Conservation (phyloP, 1,284 basidiomycete genomes). For the Cryptococcus sp. region DNA sequence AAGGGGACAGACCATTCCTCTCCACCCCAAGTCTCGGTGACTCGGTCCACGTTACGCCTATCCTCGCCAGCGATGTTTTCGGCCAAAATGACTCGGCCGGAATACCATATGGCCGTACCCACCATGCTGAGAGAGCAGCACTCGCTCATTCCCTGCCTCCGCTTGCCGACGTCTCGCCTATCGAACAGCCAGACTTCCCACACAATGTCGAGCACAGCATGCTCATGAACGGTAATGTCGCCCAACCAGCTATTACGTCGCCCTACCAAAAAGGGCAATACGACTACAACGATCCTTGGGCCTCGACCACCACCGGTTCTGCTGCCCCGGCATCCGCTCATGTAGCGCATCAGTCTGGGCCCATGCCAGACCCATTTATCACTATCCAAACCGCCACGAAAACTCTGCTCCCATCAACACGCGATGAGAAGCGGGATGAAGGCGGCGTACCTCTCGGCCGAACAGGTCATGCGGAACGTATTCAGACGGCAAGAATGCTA, state of each 20-base stretch:
- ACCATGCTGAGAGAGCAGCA: constrained; percentile 56
- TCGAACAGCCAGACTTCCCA: constrained; percentile 42
- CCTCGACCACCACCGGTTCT: constrained; percentile 2
- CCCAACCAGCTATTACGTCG: constrained; percentile 33
- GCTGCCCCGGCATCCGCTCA: background rate
- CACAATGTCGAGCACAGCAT: constrained; percentile 35
- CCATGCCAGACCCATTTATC: constrained; percentile 53
- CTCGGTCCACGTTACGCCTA: constrained; percentile 31
- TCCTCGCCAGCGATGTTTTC: constrained; percentile 21
- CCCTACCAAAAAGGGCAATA: constrained; percentile 11
- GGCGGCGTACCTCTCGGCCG: constrained; percentile 71
- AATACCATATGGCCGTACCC: constrained; percentile 68
- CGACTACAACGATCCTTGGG: constrained; percentile 23
- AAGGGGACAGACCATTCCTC: constrained; percentile 26
- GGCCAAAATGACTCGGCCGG: constrained; percentile 58
- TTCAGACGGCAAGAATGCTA: constrained; percentile 46
- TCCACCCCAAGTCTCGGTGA: constrained; percentile 42
- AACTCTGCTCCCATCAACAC: constrained; percentile 20
- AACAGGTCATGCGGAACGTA: constrained; percentile 60
- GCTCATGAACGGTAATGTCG: constrained; percentile 46
- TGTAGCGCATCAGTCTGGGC: constrained; percentile 46
- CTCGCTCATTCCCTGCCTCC: constrained; percentile 31
- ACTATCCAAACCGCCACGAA: constrained; percentile 51
- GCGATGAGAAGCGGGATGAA: constrained; percentile 55
- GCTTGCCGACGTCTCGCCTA: constrained; percentile 8